Percentiles rank a stretch among this genome's conserved stretches.
phyloP scores from a whole-genome alignment of 2,329 filamentous ascomycete species.

The Penicillium sclerotiorum region DNA sequence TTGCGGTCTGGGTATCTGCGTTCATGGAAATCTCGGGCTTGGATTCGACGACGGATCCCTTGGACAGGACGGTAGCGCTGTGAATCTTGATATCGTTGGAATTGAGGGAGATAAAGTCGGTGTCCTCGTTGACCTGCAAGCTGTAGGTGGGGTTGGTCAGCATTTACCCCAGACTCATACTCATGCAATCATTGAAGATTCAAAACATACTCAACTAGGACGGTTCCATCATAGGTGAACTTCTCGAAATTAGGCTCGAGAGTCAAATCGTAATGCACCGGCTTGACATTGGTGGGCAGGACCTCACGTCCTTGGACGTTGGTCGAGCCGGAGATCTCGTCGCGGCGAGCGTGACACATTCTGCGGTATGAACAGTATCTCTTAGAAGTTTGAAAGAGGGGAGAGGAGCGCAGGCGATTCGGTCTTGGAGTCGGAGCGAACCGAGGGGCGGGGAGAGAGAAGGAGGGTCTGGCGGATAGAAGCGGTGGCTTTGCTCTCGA shows the following conservation, averaged over 20 bases:
- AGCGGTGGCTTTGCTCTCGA: constrained; percentile 41
- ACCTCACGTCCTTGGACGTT: constrained; percentile 75
- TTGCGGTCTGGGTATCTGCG: constrained; percentile 78
- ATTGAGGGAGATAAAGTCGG: constrained; percentile 83
- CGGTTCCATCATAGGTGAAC: constrained; percentile 82
- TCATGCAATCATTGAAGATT: neutral
- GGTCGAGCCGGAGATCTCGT: constrained; percentile 58
- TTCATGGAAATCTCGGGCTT: constrained; percentile 72
- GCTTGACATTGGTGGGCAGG: constrained; percentile 87
- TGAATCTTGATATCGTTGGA: constrained; percentile 84
- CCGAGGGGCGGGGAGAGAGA: constrained; percentile 29
- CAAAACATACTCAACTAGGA: constrained; percentile 71
- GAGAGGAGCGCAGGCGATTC: constrained; percentile 26
- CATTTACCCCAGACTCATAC: neutral
- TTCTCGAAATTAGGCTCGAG: constrained; percentile 88
- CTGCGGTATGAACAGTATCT: constrained; percentile 76
- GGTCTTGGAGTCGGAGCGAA: constrained; percentile 24
- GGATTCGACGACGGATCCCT: constrained; percentile 60
- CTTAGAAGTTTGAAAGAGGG: constrained; percentile 37
- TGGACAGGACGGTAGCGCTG: constrained; percentile 66
- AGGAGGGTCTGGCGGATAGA: constrained; percentile 30
- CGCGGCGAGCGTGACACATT: constrained; percentile 70
- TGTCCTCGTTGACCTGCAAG: constrained; percentile 82
- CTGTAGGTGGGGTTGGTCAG: constrained; percentile 36
- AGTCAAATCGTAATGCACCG: constrained; percentile 87